A percentile compares a stretch with the other conserved stretches of the same genome.
phyloP scores from a whole-genome alignment of 345 rosid species.

The Rhodomyrtus tomentosa region DNA sequence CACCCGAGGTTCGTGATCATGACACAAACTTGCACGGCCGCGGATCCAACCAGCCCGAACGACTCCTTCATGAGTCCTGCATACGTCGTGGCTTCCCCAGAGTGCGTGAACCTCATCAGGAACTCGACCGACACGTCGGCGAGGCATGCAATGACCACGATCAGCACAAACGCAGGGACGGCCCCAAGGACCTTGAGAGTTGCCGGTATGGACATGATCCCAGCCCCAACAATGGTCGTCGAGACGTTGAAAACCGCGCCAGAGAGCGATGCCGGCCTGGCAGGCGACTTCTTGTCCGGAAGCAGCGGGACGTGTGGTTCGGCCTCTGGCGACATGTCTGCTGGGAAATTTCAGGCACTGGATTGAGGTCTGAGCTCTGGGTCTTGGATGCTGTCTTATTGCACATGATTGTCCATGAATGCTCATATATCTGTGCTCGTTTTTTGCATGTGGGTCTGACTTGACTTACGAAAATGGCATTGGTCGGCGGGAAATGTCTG shows the following conservation, averaged over 20 bases:
- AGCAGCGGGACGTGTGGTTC: constrained; percentile 38
- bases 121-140: constrained; percentile 63
- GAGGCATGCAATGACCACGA: constrained; percentile 51
- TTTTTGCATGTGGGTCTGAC: neutral
- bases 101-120: constrained; percentile 46
- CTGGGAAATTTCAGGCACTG: neutral
- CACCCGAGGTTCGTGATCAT: constrained; percentile 73
- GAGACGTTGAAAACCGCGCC: constrained; percentile 92
- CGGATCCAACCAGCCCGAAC: constrained; percentile 53
- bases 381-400: constrained; percentile 7
- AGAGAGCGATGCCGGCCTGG: constrained; percentile 30
- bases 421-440: neutral
- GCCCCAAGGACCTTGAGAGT: constrained; percentile 74
- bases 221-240: constrained; percentile 77
- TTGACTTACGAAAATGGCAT: neutral
- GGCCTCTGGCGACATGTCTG: constrained; percentile 35
- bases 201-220: constrained; percentile 90
- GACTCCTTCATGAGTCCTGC: constrained; percentile 83
- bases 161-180: constrained; percentile 56
- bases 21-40: constrained; percentile 43
- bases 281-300: constrained; percentile 13
- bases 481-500: neutral
- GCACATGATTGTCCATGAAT: constrained; percentile 5
- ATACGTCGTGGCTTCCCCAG: constrained; percentile 53
- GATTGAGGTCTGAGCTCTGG: neutral